Evolutionary conservation across 2,329 filamentous ascomycete genomes (phyloP).

Genomic region (Calonectria pteridis): DNA sequence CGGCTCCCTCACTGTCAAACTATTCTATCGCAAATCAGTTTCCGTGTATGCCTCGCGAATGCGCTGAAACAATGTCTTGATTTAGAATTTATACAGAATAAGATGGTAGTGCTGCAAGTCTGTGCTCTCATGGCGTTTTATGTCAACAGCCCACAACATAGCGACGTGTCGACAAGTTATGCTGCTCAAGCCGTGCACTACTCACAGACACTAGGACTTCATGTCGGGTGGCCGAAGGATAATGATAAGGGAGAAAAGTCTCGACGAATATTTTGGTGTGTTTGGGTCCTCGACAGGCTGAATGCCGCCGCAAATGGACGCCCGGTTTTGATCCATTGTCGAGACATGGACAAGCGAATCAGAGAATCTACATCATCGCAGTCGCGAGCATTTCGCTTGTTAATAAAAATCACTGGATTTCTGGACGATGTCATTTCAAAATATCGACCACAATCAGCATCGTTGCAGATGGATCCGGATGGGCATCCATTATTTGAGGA

Average conservation of each 20-base stretch:
- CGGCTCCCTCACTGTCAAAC: constrained; percentile 3
- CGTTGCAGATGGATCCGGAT: neutral
- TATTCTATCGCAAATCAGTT: neutral
- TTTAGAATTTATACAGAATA: constrained; percentile 14
- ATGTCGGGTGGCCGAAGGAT: constrained; percentile 11
- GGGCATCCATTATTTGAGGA: constrained; percentile 3
- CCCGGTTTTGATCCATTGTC: constrained; percentile 2
- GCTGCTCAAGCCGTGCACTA: constrained; percentile 9
- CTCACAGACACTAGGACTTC: constrained; percentile 14
- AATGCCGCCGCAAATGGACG: constrained; percentile 19
- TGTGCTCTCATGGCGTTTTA: constrained; percentile 18
- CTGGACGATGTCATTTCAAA: constrained; percentile 10
- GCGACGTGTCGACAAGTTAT: constrained; percentile 13
- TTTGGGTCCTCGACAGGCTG: constrained; percentile 14
- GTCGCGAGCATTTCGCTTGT: neutral
- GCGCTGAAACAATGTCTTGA: constrained; percentile 7
- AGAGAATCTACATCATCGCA: neutral
- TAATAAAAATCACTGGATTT: neutral
- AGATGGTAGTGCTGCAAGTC: constrained; percentile 13
- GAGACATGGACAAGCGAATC: constrained; percentile 11
- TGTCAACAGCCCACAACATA: constrained; percentile 8
- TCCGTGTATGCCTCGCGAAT: constrained; percentile 4
- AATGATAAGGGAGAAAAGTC: neutral
- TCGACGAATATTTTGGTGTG: constrained; percentile 14
- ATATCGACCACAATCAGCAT: constrained; percentile 1